Base-by-base conservation (phyloP, 2,329 filamentous ascomycete species). In the Paramyrothecium roridum region DNA sequence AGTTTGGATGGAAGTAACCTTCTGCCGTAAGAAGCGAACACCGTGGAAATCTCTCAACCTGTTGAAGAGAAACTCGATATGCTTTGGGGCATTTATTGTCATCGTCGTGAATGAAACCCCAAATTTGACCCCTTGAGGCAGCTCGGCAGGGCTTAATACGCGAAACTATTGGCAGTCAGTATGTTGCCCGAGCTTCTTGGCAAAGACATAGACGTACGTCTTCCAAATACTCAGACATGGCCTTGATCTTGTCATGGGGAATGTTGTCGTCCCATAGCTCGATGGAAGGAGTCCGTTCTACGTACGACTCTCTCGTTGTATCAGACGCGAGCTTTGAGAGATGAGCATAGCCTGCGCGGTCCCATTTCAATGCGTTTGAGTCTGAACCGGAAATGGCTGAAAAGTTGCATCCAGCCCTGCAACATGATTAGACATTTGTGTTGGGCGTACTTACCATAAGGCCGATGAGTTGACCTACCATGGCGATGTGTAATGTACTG, bases 381-480 rank as follows among this genome's bases (percentile, higher is more conserved):
- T 76, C 71, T 19, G 57, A 68, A 17, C 72, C 72, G 1, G 73
- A 75, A 43, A 76, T 71, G 34, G 70, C 46, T 2, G 73, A 76
- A 58, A 75, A 75, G 56, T 76, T 76, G 54, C 70, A 73, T 11
- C 73, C 73, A 8, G 73, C 73, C 70, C 72, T 67, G 47, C 7
- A 13, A 23, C 6, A 7, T n/a, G n/a, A n/a, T n/a, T n/a, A n/a
- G n/a, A n/a, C n/a, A n/a, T n/a, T n/a, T n/a, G n/a, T n/a, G n/a
- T n/a, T n/a, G n/a, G n/a, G n/a, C n/a, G n/a, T n/a, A n/a, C n/a
- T n/a, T n/a, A n/a, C n/a, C n/a, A n/a, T n/a, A n/a, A n/a, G n/a
- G n/a, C n/a, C n/a, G n/a, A n/a, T 26, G 3, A n/a, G 3, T 22
- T n/a, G 47, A 37, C 56, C 52, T 57, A 70, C 72, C 72, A 75